Evolutionary conservation across 495 filamentous ascomycete genomes (phyloP).

Genomic region (Xylaria palmicola): DNA sequence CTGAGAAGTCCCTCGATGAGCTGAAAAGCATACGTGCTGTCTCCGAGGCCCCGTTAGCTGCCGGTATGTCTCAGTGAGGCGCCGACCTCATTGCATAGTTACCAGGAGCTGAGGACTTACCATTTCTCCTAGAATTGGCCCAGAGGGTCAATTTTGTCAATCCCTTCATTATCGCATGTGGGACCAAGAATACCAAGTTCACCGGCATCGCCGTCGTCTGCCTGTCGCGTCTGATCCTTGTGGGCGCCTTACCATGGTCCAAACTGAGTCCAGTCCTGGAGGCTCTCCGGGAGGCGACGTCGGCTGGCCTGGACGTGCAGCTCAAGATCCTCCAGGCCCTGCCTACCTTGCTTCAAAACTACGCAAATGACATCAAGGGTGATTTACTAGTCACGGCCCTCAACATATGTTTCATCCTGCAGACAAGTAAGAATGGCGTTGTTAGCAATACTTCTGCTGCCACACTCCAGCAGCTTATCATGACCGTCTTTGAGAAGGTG

Average conservation of each 20-base stretch:
- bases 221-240: conserved; percentile 82
- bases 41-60: conserved; percentile 78
- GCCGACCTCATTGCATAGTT: not conserved
- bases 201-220: conserved; percentile 83
- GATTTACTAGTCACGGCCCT: conserved; percentile 77
- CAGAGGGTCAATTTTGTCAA: conserved; percentile 79
- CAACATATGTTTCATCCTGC: conserved; percentile 86
- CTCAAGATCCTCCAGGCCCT: conserved; percentile 93
- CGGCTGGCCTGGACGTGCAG: conserved; percentile 80
- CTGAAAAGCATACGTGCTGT: conserved; percentile 75
- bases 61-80: conserved; percentile 55
- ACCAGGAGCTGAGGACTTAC: conserved; percentile 21
- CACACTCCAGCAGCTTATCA: conserved; percentile 90
- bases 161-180: conserved; percentile 90
- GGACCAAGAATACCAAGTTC: conserved; percentile 83
- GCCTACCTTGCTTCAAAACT: conserved; percentile 89
- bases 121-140: conserved; percentile 64
- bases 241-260: conserved; percentile 68
- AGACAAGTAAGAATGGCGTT: conserved; percentile 84
- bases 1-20: conserved; percentile 90
- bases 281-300: conserved; percentile 78
- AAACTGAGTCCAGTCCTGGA: conserved; percentile 80
- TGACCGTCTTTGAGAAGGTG: conserved; percentile 90
- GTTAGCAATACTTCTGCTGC: conserved; percentile 94
- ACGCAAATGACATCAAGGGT: conserved; percentile 75